Base-by-base conservation (phyloP, 768 basidiomycete genomes). In the Russula sp. region DNA sequence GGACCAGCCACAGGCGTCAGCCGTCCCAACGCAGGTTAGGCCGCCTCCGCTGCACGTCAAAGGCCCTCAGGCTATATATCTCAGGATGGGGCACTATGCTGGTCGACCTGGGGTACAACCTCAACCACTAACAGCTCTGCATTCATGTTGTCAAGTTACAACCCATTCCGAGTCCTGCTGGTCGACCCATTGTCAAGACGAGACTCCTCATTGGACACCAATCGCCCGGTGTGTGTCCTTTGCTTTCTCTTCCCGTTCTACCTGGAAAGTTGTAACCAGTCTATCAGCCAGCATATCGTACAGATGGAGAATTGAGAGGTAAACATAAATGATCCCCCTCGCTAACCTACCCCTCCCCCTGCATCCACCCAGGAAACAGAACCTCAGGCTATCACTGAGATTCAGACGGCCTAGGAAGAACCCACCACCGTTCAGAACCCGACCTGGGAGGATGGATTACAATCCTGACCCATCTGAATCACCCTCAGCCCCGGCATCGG, bases 131-230 rank as follows among this genome's bases (percentile, higher is more conserved):
- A 75, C 44, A 74, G 74, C 27, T 57, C 69, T 7, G 59, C 70
- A 20, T 44, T 40, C 66, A 77, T 27, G 67, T 77, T 4, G 73
- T 77, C 52, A 74, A 75, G 34, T 71, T 73, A 7, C 69, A 64
- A 53, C 59, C 65, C 3, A 68, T 65, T 27, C 27, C 27, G 27
- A 27, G 27, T 31, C 61, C 66, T 34, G 20, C 68, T 9, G 39
- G 69, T 16, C 72, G 71, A 63, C 61, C 68, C n/a, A n/a, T 22
- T 14, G 61, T 75, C 16, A 88, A 85, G 75, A 77, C 88, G 7
- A 90, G 91, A 76, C 74, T n/a, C 89, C 63, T 91, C 91, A 40
- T 27, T 93, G 90, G 90, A 91, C 91, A 7, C 88, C 92, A 70
- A 79, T 93, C 71, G 89, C 91, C 66, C 79, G 86, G 89, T 88